A percentile compares a stretch with the other conserved stretches of the same genome.
phyloP scores from a whole-genome alignment of 2,329 filamentous ascomycete species.

The Aureobasidium sp. region DNA sequence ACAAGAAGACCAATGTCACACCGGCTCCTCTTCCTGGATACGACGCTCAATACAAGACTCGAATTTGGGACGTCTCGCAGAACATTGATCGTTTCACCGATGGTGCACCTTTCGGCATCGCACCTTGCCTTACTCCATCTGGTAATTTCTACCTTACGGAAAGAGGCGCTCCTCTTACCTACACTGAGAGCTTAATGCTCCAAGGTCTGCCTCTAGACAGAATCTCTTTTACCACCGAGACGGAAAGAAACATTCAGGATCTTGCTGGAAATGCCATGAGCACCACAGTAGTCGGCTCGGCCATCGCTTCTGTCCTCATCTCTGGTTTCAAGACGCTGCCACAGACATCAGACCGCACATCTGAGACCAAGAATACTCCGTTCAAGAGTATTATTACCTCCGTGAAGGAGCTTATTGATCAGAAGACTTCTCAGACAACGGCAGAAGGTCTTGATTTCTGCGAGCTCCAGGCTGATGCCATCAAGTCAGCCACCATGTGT shows the following conservation, averaged over 20 bases:
- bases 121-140: constrained; percentile 61
- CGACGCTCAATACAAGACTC: constrained; percentile 53
- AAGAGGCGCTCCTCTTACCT: constrained; percentile 53
- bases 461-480: constrained; percentile 3
- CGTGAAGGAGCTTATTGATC: not conserved
- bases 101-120: constrained; percentile 46
- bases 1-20: not conserved
- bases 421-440: not conserved
- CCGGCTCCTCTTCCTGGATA: constrained; percentile 26
- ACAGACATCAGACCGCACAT: not conserved
- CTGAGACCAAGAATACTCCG: not conserved
- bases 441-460: not conserved
- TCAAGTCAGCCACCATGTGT: constrained; percentile 35
- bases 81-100: constrained; percentile 59
- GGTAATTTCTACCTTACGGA: constrained; percentile 56
- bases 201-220: constrained; percentile 62
- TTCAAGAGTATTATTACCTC: not conserved
- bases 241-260: constrained; percentile 52
- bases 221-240: constrained; percentile 58
- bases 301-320: constrained; percentile 55
- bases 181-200: constrained; percentile 55
- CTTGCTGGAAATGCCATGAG: constrained; percentile 77
- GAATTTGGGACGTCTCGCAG: constrained; percentile 60
- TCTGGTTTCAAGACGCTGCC: constrained; percentile 19
- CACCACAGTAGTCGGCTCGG: constrained; percentile 61